Conservation (phyloP, 257 asterid species). For the Primulina eburnea region DNA sequence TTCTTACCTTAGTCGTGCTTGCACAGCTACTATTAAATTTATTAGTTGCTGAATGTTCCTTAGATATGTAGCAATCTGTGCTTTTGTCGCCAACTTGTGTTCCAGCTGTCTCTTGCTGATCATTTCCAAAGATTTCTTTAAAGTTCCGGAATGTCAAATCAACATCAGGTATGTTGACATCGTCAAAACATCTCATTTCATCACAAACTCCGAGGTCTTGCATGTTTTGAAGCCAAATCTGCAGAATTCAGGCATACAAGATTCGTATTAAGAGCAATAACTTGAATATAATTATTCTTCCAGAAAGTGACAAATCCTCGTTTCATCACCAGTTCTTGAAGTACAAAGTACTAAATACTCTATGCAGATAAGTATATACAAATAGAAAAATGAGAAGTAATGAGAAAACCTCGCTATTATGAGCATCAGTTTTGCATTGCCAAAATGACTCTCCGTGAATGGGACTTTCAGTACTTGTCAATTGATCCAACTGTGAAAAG, state of each 20-base stretch:
- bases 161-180: conserved; percentile 71
- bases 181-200: conserved; percentile 48
- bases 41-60: conserved; percentile 29
- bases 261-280: background rate
- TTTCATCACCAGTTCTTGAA: no score
- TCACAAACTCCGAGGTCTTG: conserved; percentile 86
- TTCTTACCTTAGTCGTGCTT: conserved; percentile 40
- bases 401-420: conserved; percentile 52
- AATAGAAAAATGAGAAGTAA: background rate
- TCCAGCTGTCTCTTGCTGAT: conserved; percentile 32
- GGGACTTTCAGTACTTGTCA: conserved; percentile 17
- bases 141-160: conserved; percentile 73
- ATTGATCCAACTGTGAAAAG: conserved; percentile 43
- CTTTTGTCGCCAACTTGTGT: conserved; percentile 23
- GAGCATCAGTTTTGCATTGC: conserved; percentile 58
- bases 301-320: background rate
- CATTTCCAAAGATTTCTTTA: conserved; percentile 68
- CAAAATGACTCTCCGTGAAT: conserved; percentile 41
- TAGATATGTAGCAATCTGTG: conserved; percentile 31
- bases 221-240: conserved; percentile 85
- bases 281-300: background rate
- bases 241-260: conserved; percentile 25
- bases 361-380: background rate
- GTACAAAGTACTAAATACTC: no score
- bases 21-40: conserved; percentile 28